Percentiles rank a stretch among this genome's conserved stretches.
These are phyloP conservation scores for Coemansia sp. DNA, from an alignment of 192 early-diverging fungal genomes.

Conservation along the genomic window DNA sequence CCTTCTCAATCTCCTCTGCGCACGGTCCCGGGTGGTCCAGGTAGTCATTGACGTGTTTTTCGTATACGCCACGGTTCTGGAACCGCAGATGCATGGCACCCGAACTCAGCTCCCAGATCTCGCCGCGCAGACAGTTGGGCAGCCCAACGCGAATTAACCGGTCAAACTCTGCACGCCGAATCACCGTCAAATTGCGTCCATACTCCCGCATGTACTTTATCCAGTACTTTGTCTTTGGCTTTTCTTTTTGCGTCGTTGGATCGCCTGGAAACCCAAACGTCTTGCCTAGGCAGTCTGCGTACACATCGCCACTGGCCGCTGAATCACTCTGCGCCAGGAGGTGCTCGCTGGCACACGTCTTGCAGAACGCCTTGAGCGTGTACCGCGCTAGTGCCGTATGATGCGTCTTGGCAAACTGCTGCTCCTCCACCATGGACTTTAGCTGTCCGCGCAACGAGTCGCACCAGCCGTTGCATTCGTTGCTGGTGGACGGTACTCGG, in stretches of 20 bases:
- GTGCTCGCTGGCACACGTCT: slow-evolving; percentile 74
- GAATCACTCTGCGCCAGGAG: slow-evolving; percentile 19
- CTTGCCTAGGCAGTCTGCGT: slow-evolving; percentile 40
- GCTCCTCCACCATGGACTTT: slow-evolving; percentile 72
- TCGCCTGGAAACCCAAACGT: slow-evolving; percentile 52
- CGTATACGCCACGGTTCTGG: slow-evolving; percentile 81
- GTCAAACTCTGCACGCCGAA: slow-evolving; percentile 77
- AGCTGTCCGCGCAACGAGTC: slow-evolving; percentile 68
- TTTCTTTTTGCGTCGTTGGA: slow-evolving; percentile 36
- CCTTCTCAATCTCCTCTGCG: slow-evolving; percentile 95
- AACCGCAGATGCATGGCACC: slow-evolving; percentile 85
- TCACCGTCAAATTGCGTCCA: slow-evolving; percentile 85
- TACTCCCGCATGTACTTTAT: slow-evolving; percentile 57
- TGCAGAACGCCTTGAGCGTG: slow-evolving; percentile 47
- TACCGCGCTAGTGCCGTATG: slow-evolving; percentile 37
- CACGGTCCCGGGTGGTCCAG: slow-evolving; percentile 71
- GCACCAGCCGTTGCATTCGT: slow-evolving; percentile 79
- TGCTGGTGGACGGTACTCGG: slow-evolving; percentile 66
- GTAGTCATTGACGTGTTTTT: slow-evolving; percentile 56
- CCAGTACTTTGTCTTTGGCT: slow-evolving; percentile 39
- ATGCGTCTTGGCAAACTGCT: slow-evolving; percentile 60
- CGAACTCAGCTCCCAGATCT: slow-evolving; percentile 91
- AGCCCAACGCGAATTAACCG: slow-evolving; percentile 89
- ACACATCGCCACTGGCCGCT: background rate
- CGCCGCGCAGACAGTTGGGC: slow-evolving; percentile 82